Evolutionary conservation across 108 stramenopile species (phyloP).

Genomic region (Seminavis robusta): DNA sequence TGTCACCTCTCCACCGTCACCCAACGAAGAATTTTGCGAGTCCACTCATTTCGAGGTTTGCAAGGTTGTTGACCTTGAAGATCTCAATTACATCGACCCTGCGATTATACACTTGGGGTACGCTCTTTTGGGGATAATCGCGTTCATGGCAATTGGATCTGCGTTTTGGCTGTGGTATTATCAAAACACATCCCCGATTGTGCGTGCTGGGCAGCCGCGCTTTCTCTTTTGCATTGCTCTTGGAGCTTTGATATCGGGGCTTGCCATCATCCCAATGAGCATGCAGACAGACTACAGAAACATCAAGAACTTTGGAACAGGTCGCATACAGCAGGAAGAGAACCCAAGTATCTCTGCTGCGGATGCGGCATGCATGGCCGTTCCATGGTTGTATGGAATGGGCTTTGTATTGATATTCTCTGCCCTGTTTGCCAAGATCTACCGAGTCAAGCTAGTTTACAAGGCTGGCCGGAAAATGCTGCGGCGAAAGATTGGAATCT

Average conservation of each 20-base stretch:
- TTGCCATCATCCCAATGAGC: conserved; percentile 18
- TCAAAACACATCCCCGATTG: too few relatives aligned
- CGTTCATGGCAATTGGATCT: too few relatives aligned
- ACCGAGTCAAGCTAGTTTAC: conserved; percentile 26
- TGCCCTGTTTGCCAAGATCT: conserved; percentile 35
- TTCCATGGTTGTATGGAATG: conserved; percentile 36
- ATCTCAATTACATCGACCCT: too few relatives aligned
- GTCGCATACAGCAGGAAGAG: conserved; percentile 8
- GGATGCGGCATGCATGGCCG: conserved; percentile 33
- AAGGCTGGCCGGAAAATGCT: conserved; percentile 14
- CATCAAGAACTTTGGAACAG: conserved; percentile 1
- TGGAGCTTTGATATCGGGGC: conserved; percentile 8
- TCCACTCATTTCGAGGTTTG: conserved; percentile 9
- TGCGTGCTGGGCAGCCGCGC: conserved; percentile 22
- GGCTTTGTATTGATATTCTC: conserved; percentile 15
- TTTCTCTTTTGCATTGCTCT: conserved; percentile 17
- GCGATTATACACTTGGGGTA: too few relatives aligned
- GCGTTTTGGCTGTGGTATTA: too few relatives aligned
- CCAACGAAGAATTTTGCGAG: background rate
- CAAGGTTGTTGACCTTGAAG: too few relatives aligned
- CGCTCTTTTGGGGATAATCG: too few relatives aligned
- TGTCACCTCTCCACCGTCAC: background rate
- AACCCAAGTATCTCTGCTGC: conserved; percentile 8
- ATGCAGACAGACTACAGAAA: conserved; percentile 15
- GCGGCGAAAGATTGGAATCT: conserved; percentile 14